Evolutionary conservation across 192 early-diverging fungal species (phyloP).

Genomic region (Rhizoclosmatium sp.): DNA sequence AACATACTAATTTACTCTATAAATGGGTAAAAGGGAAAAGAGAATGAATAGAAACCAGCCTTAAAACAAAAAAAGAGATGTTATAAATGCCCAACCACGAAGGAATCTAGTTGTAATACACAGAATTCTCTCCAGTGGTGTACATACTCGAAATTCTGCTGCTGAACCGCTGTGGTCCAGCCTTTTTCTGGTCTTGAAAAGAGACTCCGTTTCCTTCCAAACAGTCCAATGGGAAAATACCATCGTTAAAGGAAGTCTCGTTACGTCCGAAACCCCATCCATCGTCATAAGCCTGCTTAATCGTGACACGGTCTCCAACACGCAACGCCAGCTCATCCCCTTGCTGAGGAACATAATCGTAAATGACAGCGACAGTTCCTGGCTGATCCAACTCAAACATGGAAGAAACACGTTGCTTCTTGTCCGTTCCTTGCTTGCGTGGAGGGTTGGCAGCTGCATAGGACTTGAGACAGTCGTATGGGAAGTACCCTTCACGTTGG

Average conservation of each 20-base stretch:
- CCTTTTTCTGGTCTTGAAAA: not conserved
- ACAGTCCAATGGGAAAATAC: constrained; percentile 11
- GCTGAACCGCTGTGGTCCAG: constrained; percentile 4
- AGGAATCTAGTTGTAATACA: not conserved
- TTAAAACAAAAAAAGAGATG: too few relatives aligned
- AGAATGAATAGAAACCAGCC: too few relatives aligned
- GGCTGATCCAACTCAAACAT: not conserved
- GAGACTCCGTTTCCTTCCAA: too few relatives aligned
- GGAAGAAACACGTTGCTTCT: constrained; percentile 13
- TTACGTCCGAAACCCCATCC: constrained; percentile 16
- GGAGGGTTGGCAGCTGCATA: not conserved
- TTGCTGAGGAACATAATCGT: not conserved
- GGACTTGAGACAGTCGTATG: not conserved
- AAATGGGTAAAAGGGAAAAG: too few relatives aligned
- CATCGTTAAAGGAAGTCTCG: not conserved
- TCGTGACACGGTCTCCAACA: not conserved
- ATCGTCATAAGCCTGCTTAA: constrained; percentile 11
- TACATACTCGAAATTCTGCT: constrained; percentile 14
- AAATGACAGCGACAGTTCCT: too few relatives aligned
- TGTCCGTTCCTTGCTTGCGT: not conserved
- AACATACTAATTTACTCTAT: too few relatives aligned
- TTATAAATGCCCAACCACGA: too few relatives aligned
- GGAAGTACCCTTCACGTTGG: not conserved
- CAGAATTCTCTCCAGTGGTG: not conserved
- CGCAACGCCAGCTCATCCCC: not conserved